Percentiles rank a stretch among this genome's conserved stretches.
These are phyloP conservation scores for Plasmodium blacklocki DNA, from an alignment of 169 alveolate species.

Conservation along the genomic window DNA sequence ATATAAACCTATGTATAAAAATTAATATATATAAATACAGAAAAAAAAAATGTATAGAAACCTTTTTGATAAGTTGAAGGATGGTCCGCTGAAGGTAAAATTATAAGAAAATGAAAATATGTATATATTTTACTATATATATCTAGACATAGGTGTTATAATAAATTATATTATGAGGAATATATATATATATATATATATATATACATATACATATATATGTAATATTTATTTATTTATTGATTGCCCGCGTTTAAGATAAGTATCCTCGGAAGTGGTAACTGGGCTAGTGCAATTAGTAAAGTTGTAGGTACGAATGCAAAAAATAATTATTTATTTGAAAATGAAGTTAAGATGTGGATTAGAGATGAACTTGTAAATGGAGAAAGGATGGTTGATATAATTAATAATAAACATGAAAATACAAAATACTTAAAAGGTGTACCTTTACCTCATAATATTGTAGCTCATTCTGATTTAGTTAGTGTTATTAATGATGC, in stretches of 20 bases:
- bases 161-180: neutral
- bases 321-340: constrained; percentile 61
- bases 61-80: constrained; percentile 62
- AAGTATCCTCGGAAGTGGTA: constrained; percentile 90
- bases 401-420: constrained; percentile 91
- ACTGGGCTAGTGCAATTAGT: constrained; percentile 91
- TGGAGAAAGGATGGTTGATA: constrained; percentile 88
- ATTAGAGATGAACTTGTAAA: constrained; percentile 89
- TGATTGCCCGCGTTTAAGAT: constrained; percentile 79
- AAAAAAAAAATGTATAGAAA: constrained; percentile 28
- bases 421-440: constrained; percentile 92
- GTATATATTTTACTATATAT: neutral
- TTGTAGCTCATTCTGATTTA: constrained; percentile 90
- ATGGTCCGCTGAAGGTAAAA: constrained; percentile 73
- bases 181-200: neutral
- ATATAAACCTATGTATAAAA: too few relatives aligned
- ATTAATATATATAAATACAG: too few relatives aligned
- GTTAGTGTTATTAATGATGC: constrained; percentile 87
- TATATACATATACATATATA: neutral
- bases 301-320: constrained; percentile 86
- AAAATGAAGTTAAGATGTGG: constrained; percentile 90
- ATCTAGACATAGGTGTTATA: neutral
- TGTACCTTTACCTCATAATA: constrained; percentile 88
- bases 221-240: neutral
- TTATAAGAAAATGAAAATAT: neutral